These are phyloP conservation scores for Arabidopsis thaliana DNA, from an alignment of 345 rosid species.

Conservation along the genomic window TAIR10.1 NC_003074.8:8527001-8527500, in stretches of 20 bases:
- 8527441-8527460: neutral
- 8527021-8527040: neutral
- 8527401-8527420: neutral
- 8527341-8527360: neutral
- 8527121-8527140: neutral
- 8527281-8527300: neutral
- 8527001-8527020: constrained; percentile 5
- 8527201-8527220: neutral
- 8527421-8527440: neutral
- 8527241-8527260: neutral
- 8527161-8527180: neutral
- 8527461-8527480: constrained; percentile 2
- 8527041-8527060: constrained; percentile 2
- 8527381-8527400: neutral
- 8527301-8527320: neutral
- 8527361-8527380: neutral
- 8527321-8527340: neutral
- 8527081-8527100: neutral
- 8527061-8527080: neutral
- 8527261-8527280: neutral
- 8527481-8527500: constrained; percentile 1
- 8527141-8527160: neutral
- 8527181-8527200: neutral
- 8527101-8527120: neutral
- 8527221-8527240: neutral